phyloP scores from a whole-genome alignment of 202 grass and related monocot genomes.

The Schoenoplectus tabernaemontani region DNA sequence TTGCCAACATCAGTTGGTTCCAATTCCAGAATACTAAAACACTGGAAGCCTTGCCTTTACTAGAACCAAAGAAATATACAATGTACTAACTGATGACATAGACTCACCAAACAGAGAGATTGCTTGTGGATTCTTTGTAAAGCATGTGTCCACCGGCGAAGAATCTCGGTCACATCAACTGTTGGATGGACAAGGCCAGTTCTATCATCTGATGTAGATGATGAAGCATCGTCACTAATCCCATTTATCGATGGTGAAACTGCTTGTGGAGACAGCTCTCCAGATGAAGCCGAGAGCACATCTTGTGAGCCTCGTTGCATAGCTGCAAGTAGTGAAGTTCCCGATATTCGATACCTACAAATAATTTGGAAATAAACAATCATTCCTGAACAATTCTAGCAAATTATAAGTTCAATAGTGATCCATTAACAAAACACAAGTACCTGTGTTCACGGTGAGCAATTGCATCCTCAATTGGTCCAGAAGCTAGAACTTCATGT shows the following conservation, averaged over 20 bases:
- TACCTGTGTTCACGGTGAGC: constrained; percentile 98
- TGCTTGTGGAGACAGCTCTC: constrained; percentile 50
- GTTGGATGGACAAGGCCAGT: constrained; percentile 50
- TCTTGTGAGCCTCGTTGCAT: constrained; percentile 79
- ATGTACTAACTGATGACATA: neutral
- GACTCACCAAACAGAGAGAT: constrained; percentile 93
- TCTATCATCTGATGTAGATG: constrained; percentile 67
- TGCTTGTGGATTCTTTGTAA: constrained; percentile 99
- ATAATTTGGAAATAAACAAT: constrained; percentile 14
- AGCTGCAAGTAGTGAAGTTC: constrained; percentile 77
- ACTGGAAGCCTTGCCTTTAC: neutral
- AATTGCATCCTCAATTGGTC: constrained; percentile 98
- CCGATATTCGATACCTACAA: constrained; percentile 94
- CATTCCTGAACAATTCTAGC: neutral
- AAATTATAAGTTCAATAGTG: neutral
- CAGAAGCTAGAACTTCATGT: constrained; percentile 96
- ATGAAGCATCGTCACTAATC: constrained; percentile 46
- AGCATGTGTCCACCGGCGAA: constrained; percentile 99
- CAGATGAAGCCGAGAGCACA: constrained; percentile 46
- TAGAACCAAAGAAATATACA: neutral
- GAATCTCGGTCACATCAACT: constrained; percentile 96
- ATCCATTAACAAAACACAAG: neutral
- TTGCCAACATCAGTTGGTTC: neutral
- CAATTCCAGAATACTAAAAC: neutral
- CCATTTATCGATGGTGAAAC: constrained; percentile 45